phyloP scores from a whole-genome alignment of 495 filamentous ascomycete genomes.

The Aspergillus cavernicola region DNA sequence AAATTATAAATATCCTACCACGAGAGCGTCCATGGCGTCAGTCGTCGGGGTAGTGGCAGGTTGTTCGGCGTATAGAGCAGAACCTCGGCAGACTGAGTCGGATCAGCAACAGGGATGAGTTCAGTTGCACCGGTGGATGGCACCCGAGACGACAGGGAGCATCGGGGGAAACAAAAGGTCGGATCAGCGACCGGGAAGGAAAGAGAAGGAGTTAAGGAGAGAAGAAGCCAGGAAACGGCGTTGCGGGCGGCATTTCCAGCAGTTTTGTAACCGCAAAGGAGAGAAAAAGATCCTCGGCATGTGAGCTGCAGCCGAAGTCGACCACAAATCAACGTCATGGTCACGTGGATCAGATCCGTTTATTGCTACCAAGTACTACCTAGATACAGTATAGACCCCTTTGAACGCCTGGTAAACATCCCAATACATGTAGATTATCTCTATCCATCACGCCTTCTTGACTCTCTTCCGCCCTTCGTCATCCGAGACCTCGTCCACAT shows the following conservation, averaged over 20 bases:
- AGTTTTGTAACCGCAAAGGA: constrained; percentile 22
- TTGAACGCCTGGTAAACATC: too few relatives aligned
- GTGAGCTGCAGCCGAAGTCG: constrained; percentile 32
- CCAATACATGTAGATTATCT: too few relatives aligned
- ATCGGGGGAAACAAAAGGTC: constrained; percentile 11
- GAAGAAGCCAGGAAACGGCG: constrained; percentile 6
- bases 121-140: constrained; percentile 15
- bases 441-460: constrained; percentile 26
- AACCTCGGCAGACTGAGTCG: constrained; percentile 31
- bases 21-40: constrained; percentile 38
- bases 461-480: constrained; percentile 40
- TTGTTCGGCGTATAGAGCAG: constrained; percentile 5
- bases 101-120: constrained; percentile 7
- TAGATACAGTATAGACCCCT: not conserved
- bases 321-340: constrained; percentile 31
- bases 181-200: constrained; percentile 12
- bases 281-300: constrained; percentile 41
- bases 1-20: constrained; percentile 23
- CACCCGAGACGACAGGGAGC: constrained; percentile 12
- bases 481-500: constrained; percentile 41
- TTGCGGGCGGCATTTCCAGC: constrained; percentile 28
- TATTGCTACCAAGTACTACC: not conserved
- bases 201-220: not conserved
- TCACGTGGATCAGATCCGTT: constrained; percentile 21
- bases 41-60: not conserved